phyloP scores from a whole-genome alignment of 1,284 basidiomycete genomes.

The Ustilago shanxiensis region DNA sequence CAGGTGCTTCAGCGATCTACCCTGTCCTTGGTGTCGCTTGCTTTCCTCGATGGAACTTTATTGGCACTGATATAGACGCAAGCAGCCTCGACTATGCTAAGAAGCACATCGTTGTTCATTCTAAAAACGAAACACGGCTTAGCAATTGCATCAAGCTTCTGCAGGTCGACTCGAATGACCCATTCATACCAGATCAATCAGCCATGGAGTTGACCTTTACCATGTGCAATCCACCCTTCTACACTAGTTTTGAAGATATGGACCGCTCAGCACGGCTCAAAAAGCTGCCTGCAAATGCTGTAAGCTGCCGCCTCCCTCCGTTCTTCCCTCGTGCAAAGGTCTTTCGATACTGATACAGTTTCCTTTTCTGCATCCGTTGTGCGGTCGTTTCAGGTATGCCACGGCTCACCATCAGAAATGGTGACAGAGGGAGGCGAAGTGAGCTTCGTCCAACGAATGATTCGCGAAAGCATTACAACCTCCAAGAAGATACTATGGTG shows the following conservation, averaged over 20 bases:
- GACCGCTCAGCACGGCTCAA: slow-evolving; percentile 28
- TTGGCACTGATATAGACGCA: slow-evolving; percentile 43
- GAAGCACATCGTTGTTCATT: slow-evolving; percentile 75
- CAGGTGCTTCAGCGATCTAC: slow-evolving; percentile 78
- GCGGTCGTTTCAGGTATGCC: too few relatives aligned
- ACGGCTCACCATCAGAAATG: slow-evolving; percentile 86
- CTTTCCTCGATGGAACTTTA: slow-evolving; percentile 32
- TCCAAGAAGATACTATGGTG: slow-evolving; percentile 76
- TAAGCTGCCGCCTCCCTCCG: slow-evolving; percentile 9
- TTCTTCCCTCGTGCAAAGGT: background rate
- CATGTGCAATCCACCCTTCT: slow-evolving; percentile 98
- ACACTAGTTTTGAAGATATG: slow-evolving; percentile 80
- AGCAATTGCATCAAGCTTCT: slow-evolving; percentile 74
- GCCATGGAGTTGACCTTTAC: slow-evolving; percentile 71
- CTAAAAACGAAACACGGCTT: slow-evolving; percentile 75
- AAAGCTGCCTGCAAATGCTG: slow-evolving; percentile 29
- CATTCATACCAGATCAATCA: slow-evolving; percentile 73
- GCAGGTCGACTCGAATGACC: slow-evolving; percentile 70
- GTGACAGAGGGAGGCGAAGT: slow-evolving; percentile 87
- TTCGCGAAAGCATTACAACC: slow-evolving; percentile 79
- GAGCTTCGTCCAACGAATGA: slow-evolving; percentile 81
- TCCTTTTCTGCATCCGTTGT: too few relatives aligned
- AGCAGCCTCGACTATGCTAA: slow-evolving; percentile 34
- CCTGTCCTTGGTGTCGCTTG: slow-evolving; percentile 76
- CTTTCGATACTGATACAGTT: too few relatives aligned